phyloP scores from a whole-genome alignment of 1,139 yeast species.

The Hanseniaspora sp. region DNA sequence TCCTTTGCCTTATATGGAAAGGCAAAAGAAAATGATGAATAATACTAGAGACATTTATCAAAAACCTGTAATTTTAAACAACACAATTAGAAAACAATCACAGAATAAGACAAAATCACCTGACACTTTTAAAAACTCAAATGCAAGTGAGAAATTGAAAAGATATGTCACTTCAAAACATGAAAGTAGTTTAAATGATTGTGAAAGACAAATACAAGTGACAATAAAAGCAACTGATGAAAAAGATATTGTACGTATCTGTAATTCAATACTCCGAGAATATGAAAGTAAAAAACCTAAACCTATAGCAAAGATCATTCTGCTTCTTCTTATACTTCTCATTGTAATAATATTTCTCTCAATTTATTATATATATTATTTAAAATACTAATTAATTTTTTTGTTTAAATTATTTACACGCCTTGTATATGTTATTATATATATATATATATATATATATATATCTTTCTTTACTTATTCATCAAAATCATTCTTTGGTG shows the following conservation, averaged over 20 bases:
- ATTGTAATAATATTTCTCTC: neutral
- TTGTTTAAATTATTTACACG: neutral
- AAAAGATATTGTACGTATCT: conserved; percentile 7
- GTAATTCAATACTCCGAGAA: conserved; percentile 5
- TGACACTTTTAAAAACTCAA: no score
- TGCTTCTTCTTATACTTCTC: neutral
- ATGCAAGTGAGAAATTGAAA: neutral
- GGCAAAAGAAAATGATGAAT: neutral
- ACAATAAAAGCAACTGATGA: conserved; percentile 9
- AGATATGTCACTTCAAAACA: neutral
- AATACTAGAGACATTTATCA: neutral
- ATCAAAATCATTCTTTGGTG: conserved; percentile 84
- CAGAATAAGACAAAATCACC: neutral
- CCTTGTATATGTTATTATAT: neutral
- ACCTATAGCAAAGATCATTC: neutral
- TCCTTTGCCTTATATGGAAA: conserved; percentile 11
- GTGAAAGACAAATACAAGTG: conserved; percentile 1
- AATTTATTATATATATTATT: no score
- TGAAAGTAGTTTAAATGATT: neutral
- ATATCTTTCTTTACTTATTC: conserved; percentile 33
- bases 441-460: neutral
- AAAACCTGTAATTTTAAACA: neutral
- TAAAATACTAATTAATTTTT: no score
- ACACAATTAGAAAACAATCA: neutral
- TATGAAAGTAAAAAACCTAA: neutral